phyloP scores from a whole-genome alignment of 352 stramenopile genomes.

The Discostella stelligera region DNA sequence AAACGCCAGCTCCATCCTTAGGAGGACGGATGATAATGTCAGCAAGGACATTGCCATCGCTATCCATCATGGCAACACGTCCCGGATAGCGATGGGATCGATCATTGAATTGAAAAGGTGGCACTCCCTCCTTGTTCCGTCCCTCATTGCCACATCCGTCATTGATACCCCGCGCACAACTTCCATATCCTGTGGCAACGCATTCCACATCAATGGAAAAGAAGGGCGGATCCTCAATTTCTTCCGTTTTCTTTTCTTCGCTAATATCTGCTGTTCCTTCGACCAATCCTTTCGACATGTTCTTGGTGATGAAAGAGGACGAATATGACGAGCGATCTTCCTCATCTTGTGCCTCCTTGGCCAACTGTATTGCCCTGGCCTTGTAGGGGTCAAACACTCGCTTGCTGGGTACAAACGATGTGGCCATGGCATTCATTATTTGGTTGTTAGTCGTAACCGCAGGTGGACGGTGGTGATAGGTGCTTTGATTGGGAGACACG shows the following conservation, averaged over 20 bases:
- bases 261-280: neutral
- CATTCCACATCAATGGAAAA: constrained; percentile 92
- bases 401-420: neutral
- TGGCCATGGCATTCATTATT: neutral
- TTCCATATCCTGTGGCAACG: constrained; percentile 86
- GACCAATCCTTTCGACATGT: neutral
- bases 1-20: constrained; percentile 41
- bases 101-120: constrained; percentile 33
- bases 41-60: constrained; percentile 85
- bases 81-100: constrained; percentile 86
- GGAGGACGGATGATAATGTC: constrained; percentile 87
- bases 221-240: constrained; percentile 63
- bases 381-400: constrained; percentile 44
- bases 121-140: constrained; percentile 14
- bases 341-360: constrained; percentile 45
- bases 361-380: constrained; percentile 34
- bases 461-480: neutral
- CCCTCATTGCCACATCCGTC: constrained; percentile 43
- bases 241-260: constrained; percentile 15
- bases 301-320: constrained; percentile 7
- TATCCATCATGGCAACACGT: constrained; percentile 88
- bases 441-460: neutral
- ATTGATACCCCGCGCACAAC: constrained; percentile 50
- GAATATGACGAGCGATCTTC: constrained; percentile 41
- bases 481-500: neutral